Conservation (phyloP, 2,329 filamentous ascomycete species). For the Penicillium digitatum region DNA sequence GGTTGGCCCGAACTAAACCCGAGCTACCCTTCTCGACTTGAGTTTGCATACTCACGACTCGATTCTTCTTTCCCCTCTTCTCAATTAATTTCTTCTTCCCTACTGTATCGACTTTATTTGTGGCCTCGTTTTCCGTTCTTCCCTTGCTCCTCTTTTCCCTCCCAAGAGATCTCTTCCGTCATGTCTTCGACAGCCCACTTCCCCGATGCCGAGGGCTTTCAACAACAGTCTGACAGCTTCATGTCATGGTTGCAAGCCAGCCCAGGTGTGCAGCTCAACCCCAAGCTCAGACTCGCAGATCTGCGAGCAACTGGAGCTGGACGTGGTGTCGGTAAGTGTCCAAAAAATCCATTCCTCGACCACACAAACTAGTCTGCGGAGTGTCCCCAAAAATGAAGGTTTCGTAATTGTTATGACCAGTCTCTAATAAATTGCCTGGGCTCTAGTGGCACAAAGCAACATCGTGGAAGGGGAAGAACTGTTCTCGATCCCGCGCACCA, state of each 20-base stretch:
- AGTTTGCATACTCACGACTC: conserved; percentile 14
- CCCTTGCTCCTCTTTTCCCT: conserved; percentile 14
- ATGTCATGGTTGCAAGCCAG: conserved; percentile 53
- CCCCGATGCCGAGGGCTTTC: conserved; percentile 38
- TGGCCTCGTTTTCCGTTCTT: neutral
- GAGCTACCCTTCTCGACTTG: conserved; percentile 4
- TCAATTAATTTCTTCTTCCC: conserved; percentile 10
- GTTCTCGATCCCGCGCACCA: conserved; percentile 70
- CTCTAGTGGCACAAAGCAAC: conserved; percentile 63
- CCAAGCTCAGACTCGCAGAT: conserved; percentile 57
- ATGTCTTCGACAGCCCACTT: conserved; percentile 39
- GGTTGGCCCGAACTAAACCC: conserved; percentile 14
- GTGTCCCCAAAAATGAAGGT: conserved; percentile 10
- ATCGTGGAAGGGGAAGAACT: conserved; percentile 72
- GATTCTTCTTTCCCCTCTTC: conserved; percentile 17
- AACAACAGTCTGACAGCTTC: conserved; percentile 50
- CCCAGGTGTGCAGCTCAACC: conserved; percentile 52
- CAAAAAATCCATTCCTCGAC: conserved; percentile 5
- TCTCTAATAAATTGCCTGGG: conserved; percentile 22
- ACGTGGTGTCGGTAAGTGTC: conserved; percentile 59
- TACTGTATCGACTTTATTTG: conserved; percentile 8
- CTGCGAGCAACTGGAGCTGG: conserved; percentile 55
- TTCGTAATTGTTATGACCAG: conserved; percentile 6
- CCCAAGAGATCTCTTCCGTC: conserved; percentile 8
- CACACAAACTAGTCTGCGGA: conserved; percentile 20